phyloP scores from a whole-genome alignment of 192 early-diverging fungal genomes.

The Coemansia pectinata region DNA sequence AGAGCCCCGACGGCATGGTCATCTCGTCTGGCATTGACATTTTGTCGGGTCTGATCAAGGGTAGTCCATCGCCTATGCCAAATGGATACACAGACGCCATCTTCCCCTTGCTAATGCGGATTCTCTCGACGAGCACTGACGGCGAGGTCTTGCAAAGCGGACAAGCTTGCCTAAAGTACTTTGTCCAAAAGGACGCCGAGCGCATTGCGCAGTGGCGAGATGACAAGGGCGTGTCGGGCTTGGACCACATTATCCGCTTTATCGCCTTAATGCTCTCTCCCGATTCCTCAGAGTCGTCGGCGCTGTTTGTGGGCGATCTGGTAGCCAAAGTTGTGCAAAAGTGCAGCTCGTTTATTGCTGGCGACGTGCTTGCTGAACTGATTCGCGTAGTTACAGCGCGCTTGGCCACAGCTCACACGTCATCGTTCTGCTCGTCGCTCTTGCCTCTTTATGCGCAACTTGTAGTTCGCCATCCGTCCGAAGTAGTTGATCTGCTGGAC shows the following conservation, averaged over 20 bases:
- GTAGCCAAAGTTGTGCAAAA: conserved; percentile 85
- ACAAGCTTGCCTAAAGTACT: conserved; percentile 76
- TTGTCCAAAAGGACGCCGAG: conserved; percentile 75
- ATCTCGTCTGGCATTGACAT: conserved; percentile 67
- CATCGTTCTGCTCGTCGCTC: conserved; percentile 83
- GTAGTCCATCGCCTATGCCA: conserved; percentile 73
- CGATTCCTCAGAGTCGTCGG: conserved; percentile 71
- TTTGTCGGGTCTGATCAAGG: conserved; percentile 69
- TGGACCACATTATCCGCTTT: conserved; percentile 81
- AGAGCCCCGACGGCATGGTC: conserved; percentile 41
- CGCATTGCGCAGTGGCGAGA: conserved; percentile 77
- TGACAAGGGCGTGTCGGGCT: conserved; percentile 55
- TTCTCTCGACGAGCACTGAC: conserved; percentile 70
- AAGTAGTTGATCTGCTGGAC: conserved; percentile 73
- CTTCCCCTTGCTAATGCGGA: conserved; percentile 79
- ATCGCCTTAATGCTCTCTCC: conserved; percentile 79
- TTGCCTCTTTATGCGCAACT: conserved; percentile 88
- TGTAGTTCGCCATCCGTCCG: conserved; percentile 65
- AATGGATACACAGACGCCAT: conserved; percentile 67
- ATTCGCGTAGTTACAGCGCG: conserved; percentile 74
- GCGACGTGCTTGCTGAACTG: conserved; percentile 66
- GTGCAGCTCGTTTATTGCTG: conserved; percentile 37
- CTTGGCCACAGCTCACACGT: conserved; percentile 69
- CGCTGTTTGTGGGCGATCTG: conserved; percentile 89
- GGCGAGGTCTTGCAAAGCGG: conserved; percentile 84